Evolutionary conservation across 2,329 filamentous ascomycete genomes (phyloP), one percentile per base, ranked within the genome.

Genomic region (Phoma herbarum): DNA sequence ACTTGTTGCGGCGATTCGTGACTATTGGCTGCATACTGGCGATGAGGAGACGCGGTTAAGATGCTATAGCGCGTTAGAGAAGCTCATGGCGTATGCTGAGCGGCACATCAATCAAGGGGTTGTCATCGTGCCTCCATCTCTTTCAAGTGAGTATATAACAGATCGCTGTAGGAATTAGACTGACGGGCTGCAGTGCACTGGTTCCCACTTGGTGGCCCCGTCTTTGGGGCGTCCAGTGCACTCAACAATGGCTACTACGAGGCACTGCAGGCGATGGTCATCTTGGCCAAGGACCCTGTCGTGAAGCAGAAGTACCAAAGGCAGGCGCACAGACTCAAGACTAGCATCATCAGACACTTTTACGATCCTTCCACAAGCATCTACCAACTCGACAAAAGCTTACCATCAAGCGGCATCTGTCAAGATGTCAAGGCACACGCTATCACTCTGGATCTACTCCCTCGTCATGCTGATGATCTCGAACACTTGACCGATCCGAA

Each of bases 191-290:
- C 12, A 42, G 46, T 60, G 58, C 52, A 57, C 29, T 60, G 52
- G 58, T 60, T 60, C 18, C 58, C 58, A 12, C 53, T 60, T 28
- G 58, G 58, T 18, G 58, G 58, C 11, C 58, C 58, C 2, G 49
- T 60, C 8, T 60, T 60, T 39, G 58, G 58, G 7, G 29, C 52
- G 7, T 60, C 58, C 12, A 35, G 48, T n/a, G 46, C 48, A 2
- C 26, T 60, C 12, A 60, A 60, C 20, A 57, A 57, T 22, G 58
- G 48, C 8, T 60, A 60, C 25, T 60, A 52, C 22, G 58, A 60
- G 16, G 52, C 58, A 20, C 23, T 60, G 1, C 43, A 46, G 33
- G 58, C 58, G 8, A 57, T 60, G 43, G 29, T 41, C 12, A n/a
- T 18, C 4, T 23, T 60, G 5, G 39, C 58, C 4, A 23, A 25